phyloP scores from a whole-genome alignment of 129 eudicot genomes.

The Tagetes patula region DNA sequence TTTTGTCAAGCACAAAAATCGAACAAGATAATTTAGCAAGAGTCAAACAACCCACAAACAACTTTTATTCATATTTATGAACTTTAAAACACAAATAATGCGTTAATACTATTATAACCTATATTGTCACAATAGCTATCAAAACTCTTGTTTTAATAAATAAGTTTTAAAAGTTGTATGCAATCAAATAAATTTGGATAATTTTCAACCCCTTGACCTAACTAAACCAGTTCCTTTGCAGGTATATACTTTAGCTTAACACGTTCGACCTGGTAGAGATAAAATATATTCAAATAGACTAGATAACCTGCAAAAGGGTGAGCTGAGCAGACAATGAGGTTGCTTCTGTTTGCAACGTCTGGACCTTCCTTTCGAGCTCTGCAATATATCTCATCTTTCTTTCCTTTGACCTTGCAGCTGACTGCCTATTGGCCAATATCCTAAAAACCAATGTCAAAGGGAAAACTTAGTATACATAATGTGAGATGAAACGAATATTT shows the following conservation, averaged over 20 bases:
- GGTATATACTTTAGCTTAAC: slow-evolving; percentile 1
- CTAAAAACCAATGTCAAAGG: slow-evolving; percentile 27
- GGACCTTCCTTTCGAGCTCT: slow-evolving; percentile 90
- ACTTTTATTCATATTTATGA: background rate
- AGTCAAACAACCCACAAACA: background rate
- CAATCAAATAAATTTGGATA: background rate
- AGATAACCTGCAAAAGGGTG: slow-evolving; percentile 70
- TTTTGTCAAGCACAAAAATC: slow-evolving; percentile 1
- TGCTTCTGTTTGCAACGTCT: slow-evolving; percentile 84
- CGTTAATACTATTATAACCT: background rate
- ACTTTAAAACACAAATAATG: background rate
- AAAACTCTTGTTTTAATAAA: background rate
- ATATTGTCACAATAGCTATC: background rate
- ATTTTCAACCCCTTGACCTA: background rate
- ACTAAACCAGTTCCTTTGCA: background rate
- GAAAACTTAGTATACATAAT: background rate
- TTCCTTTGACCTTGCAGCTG: slow-evolving; percentile 96
- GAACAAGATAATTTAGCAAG: background rate
- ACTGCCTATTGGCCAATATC: slow-evolving; percentile 97
- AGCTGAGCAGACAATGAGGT: slow-evolving; percentile 79
- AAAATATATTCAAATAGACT: background rate
- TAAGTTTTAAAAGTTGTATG: background rate
- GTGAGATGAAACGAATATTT: background rate
- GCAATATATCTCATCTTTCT: slow-evolving; percentile 95
- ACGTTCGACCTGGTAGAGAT: background rate